Base-by-base conservation (phyloP, 169 alveolate species). In the Plasmodium vivax region DNA sequence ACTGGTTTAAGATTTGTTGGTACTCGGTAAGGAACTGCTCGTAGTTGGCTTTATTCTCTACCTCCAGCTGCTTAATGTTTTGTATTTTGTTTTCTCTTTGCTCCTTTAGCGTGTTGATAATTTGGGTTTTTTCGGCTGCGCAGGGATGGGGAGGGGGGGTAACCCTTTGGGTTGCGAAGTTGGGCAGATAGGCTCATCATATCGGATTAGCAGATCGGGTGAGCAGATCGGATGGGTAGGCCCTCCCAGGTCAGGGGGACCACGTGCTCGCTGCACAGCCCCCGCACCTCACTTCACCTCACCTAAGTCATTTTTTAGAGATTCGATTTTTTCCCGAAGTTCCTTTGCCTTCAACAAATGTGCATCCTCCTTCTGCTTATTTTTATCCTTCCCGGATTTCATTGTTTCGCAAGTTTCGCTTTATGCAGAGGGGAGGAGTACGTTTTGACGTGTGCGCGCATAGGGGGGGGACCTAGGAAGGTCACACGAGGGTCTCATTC, bases 331-430 rank as follows among this genome's bases (percentile, higher is more conserved):
- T 80, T 88, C 94, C 73, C 51, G 54, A 47, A 88, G 38, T 81
- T 88, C 94, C 73, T 80, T 88, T 56, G 91, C 94, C 58, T 88
- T 88, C 82, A 88, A 23, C 38, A 88, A 43, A 9, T 88, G 94
- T 62, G 47, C 90, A 58, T 88, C 94, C 38, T 88, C 94, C 43
- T 88, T 80, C 38, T 88, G 81, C 58, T 88, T 88, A n/a, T 88
- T 88, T 80, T 88, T 88, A 58, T 58, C 90, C 30, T 23, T 41
- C 38, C 32, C 83, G 51, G 94, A 88, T 58, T 16, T 88, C 94
- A 88, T 88, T 88, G 74, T 83, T 54, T 32, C 43, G 62, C 43
- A 27, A 68, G 77, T 68, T 68, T 23, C n/a, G 77, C 38, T 68
- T 68, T 27, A 23, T 68, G 38, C 38, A 68, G 8, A 23, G 43